Percentiles rank a stretch among this genome's conserved stretches.
Evolutionary conservation across 495 filamentous ascomycete genomes (phyloP).

Genomic region (Trichoderma gamsii): DNA sequence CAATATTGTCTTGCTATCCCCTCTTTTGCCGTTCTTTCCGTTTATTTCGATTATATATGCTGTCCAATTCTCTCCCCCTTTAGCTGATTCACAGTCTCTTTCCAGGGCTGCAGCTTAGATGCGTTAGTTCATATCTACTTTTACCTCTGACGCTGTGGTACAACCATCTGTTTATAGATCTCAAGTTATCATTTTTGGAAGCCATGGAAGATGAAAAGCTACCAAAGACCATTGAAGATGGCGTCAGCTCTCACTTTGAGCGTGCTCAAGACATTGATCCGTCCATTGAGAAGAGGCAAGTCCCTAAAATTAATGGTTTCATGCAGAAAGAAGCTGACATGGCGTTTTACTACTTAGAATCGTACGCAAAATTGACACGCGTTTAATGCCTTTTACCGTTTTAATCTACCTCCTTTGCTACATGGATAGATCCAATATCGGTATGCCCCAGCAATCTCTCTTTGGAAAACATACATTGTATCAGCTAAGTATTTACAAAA

Average conservation of each 20-base stretch:
- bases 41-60: neutral
- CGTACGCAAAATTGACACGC: neutral
- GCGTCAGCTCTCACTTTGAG: neutral
- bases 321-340: neutral
- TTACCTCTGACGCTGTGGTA: neutral
- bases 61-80: neutral
- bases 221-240: neutral
- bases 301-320: neutral
- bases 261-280: neutral
- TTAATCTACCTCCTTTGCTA: neutral
- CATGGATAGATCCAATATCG: neutral
- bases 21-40: too few species aligned
- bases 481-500: conserved; percentile 28
- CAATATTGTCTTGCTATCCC: neutral
- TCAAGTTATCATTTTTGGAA: neutral
- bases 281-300: neutral
- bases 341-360: neutral
- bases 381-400: neutral
- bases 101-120: neutral
- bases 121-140: neutral
- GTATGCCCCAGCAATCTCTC: neutral
- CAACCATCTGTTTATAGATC: neutral
- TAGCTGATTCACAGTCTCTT: neutral
- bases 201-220: neutral
- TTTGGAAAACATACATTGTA: neutral